phyloP scores from a whole-genome alignment of 768 basidiomycete genomes.

The Arthromyces matolae region DNA sequence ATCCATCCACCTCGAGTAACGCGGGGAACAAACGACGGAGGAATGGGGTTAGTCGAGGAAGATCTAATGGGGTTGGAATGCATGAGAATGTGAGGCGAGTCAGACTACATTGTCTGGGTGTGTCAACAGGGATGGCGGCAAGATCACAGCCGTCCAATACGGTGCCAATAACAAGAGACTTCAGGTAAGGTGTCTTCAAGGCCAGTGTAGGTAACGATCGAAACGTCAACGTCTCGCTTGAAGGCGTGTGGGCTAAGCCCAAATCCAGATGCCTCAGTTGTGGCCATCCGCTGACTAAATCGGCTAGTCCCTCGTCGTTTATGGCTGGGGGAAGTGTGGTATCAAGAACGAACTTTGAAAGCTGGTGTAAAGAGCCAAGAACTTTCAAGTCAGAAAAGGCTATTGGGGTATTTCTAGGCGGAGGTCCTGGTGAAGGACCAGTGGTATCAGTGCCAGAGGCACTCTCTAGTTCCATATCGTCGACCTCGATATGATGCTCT shows the following conservation, averaged over 20 bases:
- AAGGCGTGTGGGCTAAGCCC: conserved; percentile 24
- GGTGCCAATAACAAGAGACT: conserved; percentile 30
- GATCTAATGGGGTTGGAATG: conserved; percentile 25
- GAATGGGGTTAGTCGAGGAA: conserved; percentile 22
- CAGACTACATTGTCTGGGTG: conserved; percentile 24
- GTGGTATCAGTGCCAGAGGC: conserved; percentile 11
- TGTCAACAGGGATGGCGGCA: background rate
- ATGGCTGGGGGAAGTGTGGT: conserved; percentile 36
- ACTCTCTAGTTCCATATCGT: conserved; percentile 27
- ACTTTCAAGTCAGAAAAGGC: conserved; percentile 31
- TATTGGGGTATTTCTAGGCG: conserved; percentile 18
- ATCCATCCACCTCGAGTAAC: conserved; percentile 32
- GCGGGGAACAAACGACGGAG: conserved; percentile 38
- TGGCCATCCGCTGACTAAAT: conserved; percentile 44
- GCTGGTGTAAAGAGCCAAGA: conserved; percentile 29
- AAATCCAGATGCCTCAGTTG: conserved; percentile 39
- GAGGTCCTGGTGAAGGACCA: conserved; percentile 3
- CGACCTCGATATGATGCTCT: conserved; percentile 39
- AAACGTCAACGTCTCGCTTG: conserved; percentile 22
- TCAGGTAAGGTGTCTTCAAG: conserved; percentile 22
- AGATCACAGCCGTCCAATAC: conserved; percentile 12
- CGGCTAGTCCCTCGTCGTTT: conserved; percentile 34
- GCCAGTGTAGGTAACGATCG: conserved; percentile 27
- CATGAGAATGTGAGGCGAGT: conserved; percentile 32
- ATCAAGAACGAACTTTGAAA: conserved; percentile 37